phyloP scores from a whole-genome alignment of 2,329 filamentous ascomycete species.

The Penicillium sp. region DNA sequence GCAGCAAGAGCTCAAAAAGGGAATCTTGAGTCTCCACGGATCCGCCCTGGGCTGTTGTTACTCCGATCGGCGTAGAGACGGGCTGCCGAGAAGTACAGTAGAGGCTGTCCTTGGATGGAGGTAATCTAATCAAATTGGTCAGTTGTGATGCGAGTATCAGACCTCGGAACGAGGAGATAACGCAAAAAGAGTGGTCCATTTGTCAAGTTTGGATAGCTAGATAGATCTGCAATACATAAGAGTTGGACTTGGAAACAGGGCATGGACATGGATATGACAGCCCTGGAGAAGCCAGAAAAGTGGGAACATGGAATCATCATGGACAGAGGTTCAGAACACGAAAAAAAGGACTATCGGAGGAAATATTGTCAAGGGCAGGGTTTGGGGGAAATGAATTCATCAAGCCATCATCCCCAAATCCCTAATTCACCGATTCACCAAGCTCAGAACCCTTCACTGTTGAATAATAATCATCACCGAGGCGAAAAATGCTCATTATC shows the following conservation, averaged over 20 bases:
- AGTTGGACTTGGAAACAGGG: background rate
- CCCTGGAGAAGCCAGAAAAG: background rate
- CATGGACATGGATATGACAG: too few relatives aligned
- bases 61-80: conserved; percentile 4
- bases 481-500: background rate
- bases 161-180: background rate
- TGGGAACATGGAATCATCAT: background rate
- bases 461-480: too few relatives aligned
- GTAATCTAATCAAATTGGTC: too few relatives aligned
- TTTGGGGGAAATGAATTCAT: background rate
- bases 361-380: background rate
- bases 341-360: background rate
- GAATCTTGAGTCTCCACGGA: conserved; percentile 16
- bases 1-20: conserved; percentile 15
- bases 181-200: background rate
- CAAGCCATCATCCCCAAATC: background rate
- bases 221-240: background rate
- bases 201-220: background rate
- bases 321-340: background rate
- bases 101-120: too few relatives aligned
- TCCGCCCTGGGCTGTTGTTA: conserved; percentile 1
- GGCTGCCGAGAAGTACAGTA: background rate
- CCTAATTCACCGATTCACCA: background rate
- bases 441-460: too few relatives aligned
- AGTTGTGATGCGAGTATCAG: too few relatives aligned